These are phyloP conservation scores for Aquilaria agallochum DNA, from an alignment of 441 rosid genomes.

Conservation along the genomic window DNA sequence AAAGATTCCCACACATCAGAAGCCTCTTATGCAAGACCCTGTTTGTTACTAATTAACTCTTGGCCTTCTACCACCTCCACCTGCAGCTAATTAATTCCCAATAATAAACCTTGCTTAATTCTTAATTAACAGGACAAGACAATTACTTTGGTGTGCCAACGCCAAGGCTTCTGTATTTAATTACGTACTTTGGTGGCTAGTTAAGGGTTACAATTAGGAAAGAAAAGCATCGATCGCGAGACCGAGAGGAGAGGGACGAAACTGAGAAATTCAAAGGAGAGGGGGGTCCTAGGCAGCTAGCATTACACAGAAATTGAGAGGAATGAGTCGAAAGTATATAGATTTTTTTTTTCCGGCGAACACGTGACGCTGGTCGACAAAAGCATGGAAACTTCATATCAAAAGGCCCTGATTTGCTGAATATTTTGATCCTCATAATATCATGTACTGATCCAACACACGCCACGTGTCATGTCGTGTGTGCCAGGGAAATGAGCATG, in stretches of 20 bases:
- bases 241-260: neutral
- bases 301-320: no score
- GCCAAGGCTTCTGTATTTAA: no score
- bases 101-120: neutral
- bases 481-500: slow-evolving; percentile 29
- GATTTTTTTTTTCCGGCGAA: slow-evolving; percentile 6
- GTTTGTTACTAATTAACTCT: slow-evolving; percentile 26
- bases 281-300: neutral
- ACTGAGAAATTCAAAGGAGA: neutral
- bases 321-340: no score
- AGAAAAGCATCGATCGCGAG: no score
- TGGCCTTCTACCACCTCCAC: no score
- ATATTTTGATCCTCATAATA: slow-evolving; percentile 5
- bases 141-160: no score
- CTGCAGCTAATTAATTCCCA: no score
- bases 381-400: slow-evolving; percentile 23
- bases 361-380: slow-evolving; percentile 37
- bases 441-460: slow-evolving; percentile 20
- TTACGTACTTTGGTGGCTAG: no score
- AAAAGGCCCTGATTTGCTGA: slow-evolving; percentile 3
- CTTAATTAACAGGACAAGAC: no score
- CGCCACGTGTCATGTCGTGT: slow-evolving; percentile 43
- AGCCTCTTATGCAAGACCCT: slow-evolving; percentile 13
- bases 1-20: slow-evolving; percentile 10
- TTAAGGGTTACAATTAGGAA: no score